These are phyloP conservation scores for Wickerhamiella australiensis DNA, from an alignment of 805 yeast species.

Conservation along the genomic window DNA sequence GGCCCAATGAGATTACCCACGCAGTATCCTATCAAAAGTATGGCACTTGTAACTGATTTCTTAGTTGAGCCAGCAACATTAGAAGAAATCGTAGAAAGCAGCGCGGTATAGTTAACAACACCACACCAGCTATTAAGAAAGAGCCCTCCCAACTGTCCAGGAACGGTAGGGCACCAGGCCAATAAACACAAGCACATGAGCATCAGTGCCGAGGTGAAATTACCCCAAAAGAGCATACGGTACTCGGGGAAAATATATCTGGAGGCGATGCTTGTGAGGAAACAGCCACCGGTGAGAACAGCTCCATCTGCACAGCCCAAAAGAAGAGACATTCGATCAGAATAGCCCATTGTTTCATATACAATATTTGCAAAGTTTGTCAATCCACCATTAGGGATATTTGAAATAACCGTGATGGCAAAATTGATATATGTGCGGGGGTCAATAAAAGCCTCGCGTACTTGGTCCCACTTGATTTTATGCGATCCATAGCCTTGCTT, in stretches of 20 bases:
- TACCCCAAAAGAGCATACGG: slow-evolving; percentile 28
- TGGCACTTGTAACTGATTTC: slow-evolving; percentile 46
- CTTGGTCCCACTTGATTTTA: slow-evolving; percentile 42
- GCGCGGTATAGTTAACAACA: slow-evolving; percentile 23
- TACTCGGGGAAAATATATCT: slow-evolving; percentile 13
- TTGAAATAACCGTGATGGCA: slow-evolving; percentile 32
- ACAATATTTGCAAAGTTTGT: slow-evolving; percentile 38
- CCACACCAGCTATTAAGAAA: slow-evolving; percentile 25
- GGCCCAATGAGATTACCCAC: slow-evolving; percentile 67
- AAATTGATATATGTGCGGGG: slow-evolving; percentile 39
- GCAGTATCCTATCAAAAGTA: slow-evolving; percentile 52
- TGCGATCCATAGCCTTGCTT: slow-evolving; percentile 46
- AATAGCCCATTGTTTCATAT: slow-evolving; percentile 29
- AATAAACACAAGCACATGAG: slow-evolving; percentile 35
- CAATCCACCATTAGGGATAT: slow-evolving; percentile 45
- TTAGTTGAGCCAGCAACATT: slow-evolving; percentile 66
- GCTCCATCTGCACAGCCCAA: slow-evolving; percentile 37
- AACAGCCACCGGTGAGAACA: slow-evolving; percentile 25
- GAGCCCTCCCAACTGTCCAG: slow-evolving; percentile 34
- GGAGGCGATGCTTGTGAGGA: slow-evolving; percentile 13
- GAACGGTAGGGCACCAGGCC: slow-evolving; percentile 32
- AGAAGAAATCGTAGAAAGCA: slow-evolving; percentile 24
- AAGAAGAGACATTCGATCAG: slow-evolving; percentile 28
- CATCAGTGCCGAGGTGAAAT: slow-evolving; percentile 42
- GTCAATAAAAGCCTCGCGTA: slow-evolving; percentile 40